phyloP scores from a whole-genome alignment of 768 basidiomycete genomes.

The Termitomyces sp. region DNA sequence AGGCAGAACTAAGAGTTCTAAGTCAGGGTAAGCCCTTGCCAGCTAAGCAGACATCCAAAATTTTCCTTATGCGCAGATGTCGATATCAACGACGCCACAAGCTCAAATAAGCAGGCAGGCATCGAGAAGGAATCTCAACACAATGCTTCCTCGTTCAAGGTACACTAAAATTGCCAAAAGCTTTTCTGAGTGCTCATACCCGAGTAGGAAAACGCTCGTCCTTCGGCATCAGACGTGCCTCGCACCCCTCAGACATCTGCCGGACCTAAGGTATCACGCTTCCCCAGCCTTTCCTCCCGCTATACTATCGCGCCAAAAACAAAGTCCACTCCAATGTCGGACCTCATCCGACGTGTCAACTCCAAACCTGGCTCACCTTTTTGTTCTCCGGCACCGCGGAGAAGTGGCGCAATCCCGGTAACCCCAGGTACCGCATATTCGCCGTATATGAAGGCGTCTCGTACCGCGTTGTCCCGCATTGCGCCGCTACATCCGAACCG shows the following conservation, averaged over 20 bases:
- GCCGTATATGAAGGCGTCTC: conserved; percentile 60
- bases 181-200: conserved; percentile 1
- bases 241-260: conserved; percentile 7
- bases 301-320: conserved; percentile 44
- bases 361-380: conserved; percentile 63
- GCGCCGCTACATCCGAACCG: conserved; percentile 74
- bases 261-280: conserved; percentile 10
- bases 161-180: background rate
- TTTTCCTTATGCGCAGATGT: background rate
- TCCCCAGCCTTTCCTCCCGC: conserved; percentile 23
- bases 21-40: background rate
- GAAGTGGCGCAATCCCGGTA: conserved; percentile 10
- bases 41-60: background rate
- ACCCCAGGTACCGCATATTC: conserved; percentile 42
- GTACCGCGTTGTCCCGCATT: conserved; percentile 56
- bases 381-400: conserved; percentile 22
- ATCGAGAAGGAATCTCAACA: background rate
- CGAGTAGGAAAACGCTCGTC: conserved; percentile 23
- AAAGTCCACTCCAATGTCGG: conserved; percentile 62
- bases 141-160: conserved; percentile 13
- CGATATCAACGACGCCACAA: background rate
- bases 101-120: background rate
- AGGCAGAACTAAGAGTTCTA: conserved; percentile 12
- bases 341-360: conserved; percentile 68
- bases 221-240: conserved; percentile 4